Conservation (phyloP, 257 asterid genomes). For the Nicotiana attenuata region DNA sequence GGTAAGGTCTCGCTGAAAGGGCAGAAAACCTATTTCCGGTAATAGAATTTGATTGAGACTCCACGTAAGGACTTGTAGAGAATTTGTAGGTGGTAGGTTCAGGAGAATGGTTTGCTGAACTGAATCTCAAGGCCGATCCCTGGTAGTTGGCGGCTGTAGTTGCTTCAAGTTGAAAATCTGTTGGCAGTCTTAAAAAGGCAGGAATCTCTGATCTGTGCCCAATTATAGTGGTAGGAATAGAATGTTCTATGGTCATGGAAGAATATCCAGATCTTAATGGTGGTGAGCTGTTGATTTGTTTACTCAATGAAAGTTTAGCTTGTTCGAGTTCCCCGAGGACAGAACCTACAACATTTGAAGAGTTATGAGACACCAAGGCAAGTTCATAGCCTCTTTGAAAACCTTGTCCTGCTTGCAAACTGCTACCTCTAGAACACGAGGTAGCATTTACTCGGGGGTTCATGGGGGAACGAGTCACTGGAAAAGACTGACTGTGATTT, state of each 20-base stretch:
- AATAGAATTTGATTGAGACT: conserved; percentile 25
- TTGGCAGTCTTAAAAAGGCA: conserved; percentile 61
- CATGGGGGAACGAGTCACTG: conserved; percentile 4
- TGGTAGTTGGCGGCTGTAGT: conserved; percentile 13
- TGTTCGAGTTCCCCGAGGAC: conserved; percentile 62
- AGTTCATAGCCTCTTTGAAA: conserved; percentile 32
- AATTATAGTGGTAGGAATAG: conserved; percentile 20
- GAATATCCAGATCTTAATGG: conserved; percentile 20
- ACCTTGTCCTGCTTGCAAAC: conserved; percentile 13
- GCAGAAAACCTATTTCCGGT: conserved; percentile 16
- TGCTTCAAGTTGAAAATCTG: conserved; percentile 35
- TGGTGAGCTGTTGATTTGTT: conserved; percentile 30
- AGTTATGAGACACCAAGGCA: conserved; percentile 42
- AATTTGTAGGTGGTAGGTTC: conserved; percentile 18
- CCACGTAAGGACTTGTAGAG: conserved; percentile 26
- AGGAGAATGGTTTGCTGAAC: conserved; percentile 22
- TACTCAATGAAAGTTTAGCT: conserved; percentile 57
- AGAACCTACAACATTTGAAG: conserved; percentile 34
- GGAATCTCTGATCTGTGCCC: conserved; percentile 43
- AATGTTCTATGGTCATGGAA: conserved; percentile 16
- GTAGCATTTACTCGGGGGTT: conserved; percentile 13
- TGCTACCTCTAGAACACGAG: conserved; percentile 10
- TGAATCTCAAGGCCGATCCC: conserved; percentile 11
- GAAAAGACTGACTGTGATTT: conserved; percentile 12
- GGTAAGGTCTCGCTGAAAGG: conserved; percentile 18